A percentile compares a stretch with the other conserved stretches of the same genome.
Conservation (phyloP, 2,329 filamentous ascomycete genomes). For the Dothidotthia symphoricarpi region DNA sequence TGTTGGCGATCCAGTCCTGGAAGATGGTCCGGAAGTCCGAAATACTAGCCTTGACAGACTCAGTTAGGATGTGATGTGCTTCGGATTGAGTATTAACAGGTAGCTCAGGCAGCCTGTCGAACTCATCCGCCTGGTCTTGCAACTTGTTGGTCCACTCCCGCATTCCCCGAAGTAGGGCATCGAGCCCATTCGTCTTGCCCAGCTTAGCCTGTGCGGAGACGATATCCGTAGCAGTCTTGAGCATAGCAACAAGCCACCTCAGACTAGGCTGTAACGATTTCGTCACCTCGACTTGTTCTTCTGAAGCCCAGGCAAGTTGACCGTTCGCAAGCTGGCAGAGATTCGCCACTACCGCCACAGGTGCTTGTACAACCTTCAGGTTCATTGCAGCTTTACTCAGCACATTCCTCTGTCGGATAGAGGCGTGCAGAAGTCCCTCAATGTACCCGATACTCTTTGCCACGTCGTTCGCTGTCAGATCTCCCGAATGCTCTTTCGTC, state of each 20-base stretch:
- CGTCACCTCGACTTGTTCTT: slow-evolving; percentile 10
- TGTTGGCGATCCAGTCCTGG: slow-evolving; percentile 18
- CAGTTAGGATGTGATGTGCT: slow-evolving; percentile 13
- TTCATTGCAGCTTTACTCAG: slow-evolving; percentile 32
- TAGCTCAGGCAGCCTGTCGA: slow-evolving; percentile 23
- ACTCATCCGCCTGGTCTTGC: slow-evolving; percentile 14
- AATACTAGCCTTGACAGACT: slow-evolving; percentile 15
- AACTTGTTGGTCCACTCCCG: slow-evolving; percentile 23
- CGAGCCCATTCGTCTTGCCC: slow-evolving; percentile 45
- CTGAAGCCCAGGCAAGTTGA: slow-evolving; percentile 16
- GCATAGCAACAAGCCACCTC: slow-evolving; percentile 67
- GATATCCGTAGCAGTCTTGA: slow-evolving; percentile 62
- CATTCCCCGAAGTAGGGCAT: slow-evolving; percentile 24
- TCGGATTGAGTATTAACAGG: slow-evolving; percentile 28
- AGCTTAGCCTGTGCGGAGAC: slow-evolving; percentile 67
- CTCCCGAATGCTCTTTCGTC: slow-evolving; percentile 73
- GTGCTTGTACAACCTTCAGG: slow-evolving; percentile 40
- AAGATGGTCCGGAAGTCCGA: slow-evolving; percentile 17
- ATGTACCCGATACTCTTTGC: slow-evolving; percentile 76
- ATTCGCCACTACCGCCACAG: slow-evolving; percentile 36
- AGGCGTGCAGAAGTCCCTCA: slow-evolving; percentile 76
- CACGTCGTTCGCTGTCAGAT: slow-evolving; percentile 78
- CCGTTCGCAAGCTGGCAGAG: slow-evolving; percentile 23
- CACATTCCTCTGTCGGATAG: slow-evolving; percentile 59
- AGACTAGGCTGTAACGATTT: slow-evolving; percentile 21